Evolutionary conservation across 176 grass and related monocot genomes (phyloP), one percentile per base, ranked within the genome.

Genomic region (Oryza officinalis): DNA sequence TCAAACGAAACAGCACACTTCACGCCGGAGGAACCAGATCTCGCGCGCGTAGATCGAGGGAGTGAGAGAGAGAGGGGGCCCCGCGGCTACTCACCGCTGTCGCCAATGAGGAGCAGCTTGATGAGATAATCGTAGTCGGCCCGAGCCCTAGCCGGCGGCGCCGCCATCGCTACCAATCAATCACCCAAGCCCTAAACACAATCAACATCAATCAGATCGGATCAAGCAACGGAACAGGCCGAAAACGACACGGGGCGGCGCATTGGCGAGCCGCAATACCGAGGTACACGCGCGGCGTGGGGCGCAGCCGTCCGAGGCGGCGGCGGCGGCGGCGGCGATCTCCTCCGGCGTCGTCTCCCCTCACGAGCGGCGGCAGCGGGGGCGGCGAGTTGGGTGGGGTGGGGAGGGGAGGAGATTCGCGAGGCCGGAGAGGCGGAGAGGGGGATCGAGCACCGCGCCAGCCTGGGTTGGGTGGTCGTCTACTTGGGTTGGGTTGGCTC

Each of bases 71-170:
- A 10, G 33, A 6, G 6, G 13, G 44, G 25, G 30, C n/a, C 18
- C 52, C 52, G 13, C 17, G 17, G 17, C 20, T 22, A 69, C 84
- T 87, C 84, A 90, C 88, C 88, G 80, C 88, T 90, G 69, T 90
- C 88, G 22, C 88, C 88, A 69, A 90, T 90, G 74, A 90, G 88
- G 35, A 90, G 88, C 27, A 90, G 75, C 84, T 90, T 90, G 69
- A 90, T 87, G 74, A 90, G 88, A 75, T 90, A 90, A 74, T 90
- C 88, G 49, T 90, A 90, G 75, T 90, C 88, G 25, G 88, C 88
- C 76, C 88, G 74, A 64, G 88, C 84, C 75, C 84, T 90, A 33
- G 88, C 88, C 74, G 84, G 88, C n/a, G 88, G 84, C 60, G 80
- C 88, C 63, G 88, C 88, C 84, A 90, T 90, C 67, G 49, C 74